Conservation (phyloP, 768 basidiomycete genomes). For the Daedaleopsis nitida region DNA sequence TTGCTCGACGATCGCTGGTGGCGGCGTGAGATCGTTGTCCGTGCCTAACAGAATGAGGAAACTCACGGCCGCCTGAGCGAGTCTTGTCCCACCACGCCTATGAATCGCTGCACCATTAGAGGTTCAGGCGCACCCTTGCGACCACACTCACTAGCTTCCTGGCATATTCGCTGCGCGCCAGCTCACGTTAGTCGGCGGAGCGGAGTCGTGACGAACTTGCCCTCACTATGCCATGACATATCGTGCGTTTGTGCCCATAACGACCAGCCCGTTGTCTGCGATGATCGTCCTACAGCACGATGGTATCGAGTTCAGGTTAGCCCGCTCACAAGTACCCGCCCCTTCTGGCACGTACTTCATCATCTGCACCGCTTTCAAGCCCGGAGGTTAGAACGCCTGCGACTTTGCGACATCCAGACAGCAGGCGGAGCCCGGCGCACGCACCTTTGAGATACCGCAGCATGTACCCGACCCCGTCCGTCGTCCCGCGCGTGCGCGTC, state of each 20-base stretch:
- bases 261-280: constrained; percentile 48
- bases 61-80: constrained; percentile 28
- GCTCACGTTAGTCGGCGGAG: not conserved
- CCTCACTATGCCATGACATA: constrained; percentile 44
- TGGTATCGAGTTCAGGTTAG: not conserved
- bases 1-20: constrained; percentile 36
- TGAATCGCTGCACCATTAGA: too few species aligned
- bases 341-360: constrained; percentile 35
- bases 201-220: not conserved
- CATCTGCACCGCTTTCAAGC: constrained; percentile 45
- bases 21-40: not conserved
- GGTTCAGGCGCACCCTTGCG: too few species aligned
- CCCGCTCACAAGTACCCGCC: not conserved
- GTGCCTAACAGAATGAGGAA: not conserved
- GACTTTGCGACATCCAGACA: not conserved
- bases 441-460: constrained; percentile 42
- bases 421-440: too few species aligned
- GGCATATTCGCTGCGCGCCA: constrained; percentile 23
- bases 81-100: constrained; percentile 29
- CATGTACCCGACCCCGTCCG: constrained; percentile 38
- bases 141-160: constrained; percentile 18
- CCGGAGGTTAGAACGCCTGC: not conserved
- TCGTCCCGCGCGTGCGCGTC: not conserved
- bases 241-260: constrained; percentile 53
- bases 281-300: constrained; percentile 37